A percentile compares a stretch with the other conserved stretches of the same genome.
Conservation (phyloP, 2,329 filamentous ascomycete genomes). For the Penicillium occitanis region DNA sequence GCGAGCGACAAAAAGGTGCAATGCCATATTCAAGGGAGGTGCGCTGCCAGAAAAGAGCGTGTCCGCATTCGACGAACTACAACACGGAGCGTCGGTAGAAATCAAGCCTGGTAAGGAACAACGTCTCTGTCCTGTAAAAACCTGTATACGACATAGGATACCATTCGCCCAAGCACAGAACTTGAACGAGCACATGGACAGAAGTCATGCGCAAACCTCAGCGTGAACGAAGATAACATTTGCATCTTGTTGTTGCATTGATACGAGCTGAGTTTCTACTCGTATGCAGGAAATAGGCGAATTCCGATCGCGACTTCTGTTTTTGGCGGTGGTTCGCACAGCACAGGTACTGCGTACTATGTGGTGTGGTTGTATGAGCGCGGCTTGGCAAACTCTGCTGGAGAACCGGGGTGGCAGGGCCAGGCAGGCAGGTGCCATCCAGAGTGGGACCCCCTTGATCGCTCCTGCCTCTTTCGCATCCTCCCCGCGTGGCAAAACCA, state of each 20-base stretch:
- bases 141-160: neutral
- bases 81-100: neutral
- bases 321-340: neutral
- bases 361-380: neutral
- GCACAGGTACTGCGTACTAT: neutral
- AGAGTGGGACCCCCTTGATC: neutral
- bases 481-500: neutral
- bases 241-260: too few relatives aligned
- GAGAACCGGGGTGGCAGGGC: neutral
- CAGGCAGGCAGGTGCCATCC: neutral
- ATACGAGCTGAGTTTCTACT: too few relatives aligned
- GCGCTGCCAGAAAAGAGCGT: too few relatives aligned
- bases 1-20: neutral
- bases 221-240: too few relatives aligned
- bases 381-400: neutral
- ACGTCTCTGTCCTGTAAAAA: neutral
- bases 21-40: neutral
- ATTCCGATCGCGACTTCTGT: neutral
- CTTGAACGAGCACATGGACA: conserved; percentile 1
- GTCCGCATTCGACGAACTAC: neutral
- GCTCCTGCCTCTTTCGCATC: conserved; percentile 11
- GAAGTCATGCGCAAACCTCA: neutral
- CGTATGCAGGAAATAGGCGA: neutral
- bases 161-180: neutral
- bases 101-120: neutral